Base-by-base conservation (phyloP, 805 yeast species). In the Candida loeiensis region DNA sequence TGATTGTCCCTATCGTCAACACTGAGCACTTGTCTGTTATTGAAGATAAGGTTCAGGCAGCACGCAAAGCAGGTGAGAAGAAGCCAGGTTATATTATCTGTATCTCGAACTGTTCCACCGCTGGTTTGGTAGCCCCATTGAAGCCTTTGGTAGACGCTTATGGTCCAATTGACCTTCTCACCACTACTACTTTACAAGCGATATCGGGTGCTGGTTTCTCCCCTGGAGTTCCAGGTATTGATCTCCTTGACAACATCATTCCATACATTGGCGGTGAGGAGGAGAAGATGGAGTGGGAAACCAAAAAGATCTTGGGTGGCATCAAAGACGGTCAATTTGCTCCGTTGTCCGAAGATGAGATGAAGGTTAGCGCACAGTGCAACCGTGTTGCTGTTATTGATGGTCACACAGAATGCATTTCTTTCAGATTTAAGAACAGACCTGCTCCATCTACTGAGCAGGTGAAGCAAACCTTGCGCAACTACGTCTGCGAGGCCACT, bases 271-370 rank as follows among this genome's bases (percentile, higher is more conserved):
- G 89, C 49, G 97, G 98, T 34, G 99, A 93, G 68, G 99, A 93
- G 69, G 99, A 93, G 53, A 93, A 93, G 70, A 87, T 93, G 54
- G 99, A 93, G 68, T 89, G 95, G 95, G 99, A 93, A 72, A 89
- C 98, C 40, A 85, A 87, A 60, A 93, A 93, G 71, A 93, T 93
- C 49, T 74, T 93, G 55, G 97, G 96, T 48, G 59, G 70, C 39
- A 54, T 81, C 26, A 73, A 79, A 39, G 80, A 79, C 32, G 62
- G 66, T 34, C 78, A 77, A 16, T 77, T 87, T 49, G 71, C 72
- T 12, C 65, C 79, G 26, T 67, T 85, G 43, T 62, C 79, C 4
- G 81, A 79, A 37, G 80, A 80, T 22, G 88, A 87, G 54, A 69
- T 91, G 61, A 82, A 74, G 56, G 95, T 93, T 30, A 82, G 95